Conservation (phyloP, 2,329 filamentous ascomycete species). For the Colletotrichum coccodes region DNA sequence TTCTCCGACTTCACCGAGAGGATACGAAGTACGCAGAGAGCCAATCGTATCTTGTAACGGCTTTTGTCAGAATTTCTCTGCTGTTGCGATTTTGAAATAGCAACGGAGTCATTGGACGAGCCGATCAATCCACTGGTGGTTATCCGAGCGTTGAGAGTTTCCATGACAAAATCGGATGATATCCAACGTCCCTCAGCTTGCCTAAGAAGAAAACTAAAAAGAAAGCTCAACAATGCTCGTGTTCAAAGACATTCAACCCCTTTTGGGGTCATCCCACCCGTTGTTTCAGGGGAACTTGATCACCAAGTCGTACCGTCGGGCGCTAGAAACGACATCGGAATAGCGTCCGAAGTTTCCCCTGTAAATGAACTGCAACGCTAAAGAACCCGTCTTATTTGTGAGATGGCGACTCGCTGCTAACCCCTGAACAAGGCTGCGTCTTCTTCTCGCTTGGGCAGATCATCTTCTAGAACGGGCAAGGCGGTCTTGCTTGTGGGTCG, state of each 20-base stretch:
- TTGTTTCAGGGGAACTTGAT: constrained; percentile 20
- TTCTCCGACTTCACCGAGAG: neutral
- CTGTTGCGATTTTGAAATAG: neutral
- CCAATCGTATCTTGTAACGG: too few species aligned
- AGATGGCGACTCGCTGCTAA: neutral
- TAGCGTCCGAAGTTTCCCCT: neutral
- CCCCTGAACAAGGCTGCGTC: constrained; percentile 10
- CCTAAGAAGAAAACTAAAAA: neutral
- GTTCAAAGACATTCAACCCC: neutral
- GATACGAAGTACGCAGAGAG: neutral
- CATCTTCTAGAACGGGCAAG: constrained; percentile 9
- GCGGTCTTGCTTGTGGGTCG: neutral
- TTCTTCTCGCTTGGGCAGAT: neutral
- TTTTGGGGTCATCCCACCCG: neutral
- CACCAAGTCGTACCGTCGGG: constrained; percentile 1
- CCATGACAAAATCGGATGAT: constrained; percentile 3
- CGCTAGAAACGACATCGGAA: constrained; percentile 5
- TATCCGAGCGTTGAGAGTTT: constrained; percentile 10
- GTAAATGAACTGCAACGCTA: neutral
- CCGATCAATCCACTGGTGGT: neutral
- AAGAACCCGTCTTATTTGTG: neutral
- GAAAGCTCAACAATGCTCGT: neutral
- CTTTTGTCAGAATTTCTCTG: too few species aligned
- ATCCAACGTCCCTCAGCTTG: neutral
- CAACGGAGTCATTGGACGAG: neutral